Base-by-base conservation (phyloP, 352 stramenopile genomes). In the Aphanomyces stellatus region DNA sequence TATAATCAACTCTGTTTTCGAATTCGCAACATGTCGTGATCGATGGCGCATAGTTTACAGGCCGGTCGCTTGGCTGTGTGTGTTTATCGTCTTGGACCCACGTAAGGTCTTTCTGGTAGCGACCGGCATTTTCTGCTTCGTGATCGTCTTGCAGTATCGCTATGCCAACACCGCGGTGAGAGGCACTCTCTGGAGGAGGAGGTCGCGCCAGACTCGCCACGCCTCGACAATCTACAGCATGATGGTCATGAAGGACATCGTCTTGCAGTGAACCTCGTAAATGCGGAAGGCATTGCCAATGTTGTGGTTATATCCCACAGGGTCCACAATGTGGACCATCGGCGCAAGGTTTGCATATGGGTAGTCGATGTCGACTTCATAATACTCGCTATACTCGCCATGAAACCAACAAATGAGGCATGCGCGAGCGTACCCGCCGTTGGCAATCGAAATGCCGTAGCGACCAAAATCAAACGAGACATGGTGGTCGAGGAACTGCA, bases 281-380 rank as follows among this genome's bases (percentile, higher is more conserved):
- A 94, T 91, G 25, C 84, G 82, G 61, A 92, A 94, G 43, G 81
- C 83, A 66, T 89, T 91, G 61, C 83, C 86, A 53, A 94, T 88
- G 67, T 71, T 88, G 62, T 80, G 75, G 28, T 74, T 77, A 30
- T 72, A 68, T 37, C 82, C 82, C 57, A 94, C 87, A 10, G 86
- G 86, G 71, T 94, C 86, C 17, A 78, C 65, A 46, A 94, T 88
- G 69, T 80, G 88, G 6, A 83, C 81, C 4, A 77, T 76, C 13
- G 90, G 74, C 40, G 78, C 72, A 0, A 75, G 63, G 19, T 74
- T 76, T 28, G 76, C 69, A 25, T 78, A 71, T 15, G 75, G 30
- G 1, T 53, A 37, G 7, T 76, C 53, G 70, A 82, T 80, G n/a
- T 88, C 79, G 2, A 94, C 66, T n/a, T 75, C 60, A 33, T 91